Conservation (phyloP, 1,139 yeast genomes). For the Geotrichum phurueaensis region DNA sequence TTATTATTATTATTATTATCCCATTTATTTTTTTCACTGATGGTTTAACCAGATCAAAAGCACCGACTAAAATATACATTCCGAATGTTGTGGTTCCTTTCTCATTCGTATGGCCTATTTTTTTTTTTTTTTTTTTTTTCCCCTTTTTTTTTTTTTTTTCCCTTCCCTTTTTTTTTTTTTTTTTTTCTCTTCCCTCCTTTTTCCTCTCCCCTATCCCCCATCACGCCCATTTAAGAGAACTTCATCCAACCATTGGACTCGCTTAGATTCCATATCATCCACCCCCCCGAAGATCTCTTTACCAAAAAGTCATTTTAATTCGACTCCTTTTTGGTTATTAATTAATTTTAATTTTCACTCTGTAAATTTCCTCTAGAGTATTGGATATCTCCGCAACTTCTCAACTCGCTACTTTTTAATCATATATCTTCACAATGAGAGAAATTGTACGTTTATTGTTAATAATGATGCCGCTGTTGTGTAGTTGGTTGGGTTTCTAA, state of each 20-base stretch:
- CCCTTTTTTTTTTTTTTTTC: neutral
- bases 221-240: neutral
- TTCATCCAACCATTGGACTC: neutral
- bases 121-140: neutral
- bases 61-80: neutral
- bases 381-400: neutral
- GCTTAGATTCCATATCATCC: neutral
- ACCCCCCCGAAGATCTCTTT: neutral
- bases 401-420: neutral
- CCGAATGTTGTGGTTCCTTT: neutral
- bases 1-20: too few relatives aligned
- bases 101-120: neutral
- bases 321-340: neutral
- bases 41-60: neutral
- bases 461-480: neutral
- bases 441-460: slow-evolving; percentile 51
- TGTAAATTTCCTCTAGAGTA: neutral
- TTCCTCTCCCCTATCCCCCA: neutral
- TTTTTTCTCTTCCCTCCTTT: neutral
- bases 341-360: neutral
- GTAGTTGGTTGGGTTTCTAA: slow-evolving; percentile 17
- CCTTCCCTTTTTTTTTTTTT: neutral
- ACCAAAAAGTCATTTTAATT: neutral
- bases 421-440: slow-evolving; percentile 40
- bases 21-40: neutral